Percentiles rank a stretch among this genome's conserved stretches.
These are phyloP conservation scores for Aspergillus hortae DNA, from an alignment of 2,329 filamentous ascomycete genomes.

Conservation along the genomic window DNA sequence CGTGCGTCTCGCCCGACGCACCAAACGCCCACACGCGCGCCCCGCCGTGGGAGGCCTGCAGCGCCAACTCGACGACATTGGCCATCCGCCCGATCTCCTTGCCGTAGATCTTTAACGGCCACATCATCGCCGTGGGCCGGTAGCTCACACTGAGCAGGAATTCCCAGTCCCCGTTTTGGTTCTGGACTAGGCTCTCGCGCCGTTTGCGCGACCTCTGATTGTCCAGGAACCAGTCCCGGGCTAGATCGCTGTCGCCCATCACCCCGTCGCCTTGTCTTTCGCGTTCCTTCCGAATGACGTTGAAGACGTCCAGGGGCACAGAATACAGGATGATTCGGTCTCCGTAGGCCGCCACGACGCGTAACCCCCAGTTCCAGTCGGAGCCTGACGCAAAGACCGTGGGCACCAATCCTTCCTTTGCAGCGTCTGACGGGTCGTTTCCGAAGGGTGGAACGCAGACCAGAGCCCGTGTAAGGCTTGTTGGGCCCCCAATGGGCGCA, in stretches of 20 bases:
- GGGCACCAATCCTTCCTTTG: conserved; percentile 36
- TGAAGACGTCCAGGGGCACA: conserved; percentile 56
- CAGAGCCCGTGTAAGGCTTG: conserved; percentile 57
- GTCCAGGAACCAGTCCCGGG: conserved; percentile 31
- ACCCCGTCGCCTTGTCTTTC: conserved; percentile 28
- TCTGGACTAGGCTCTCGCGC: conserved; percentile 29
- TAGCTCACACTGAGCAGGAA: conserved; percentile 35
- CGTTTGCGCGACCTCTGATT: conserved; percentile 23
- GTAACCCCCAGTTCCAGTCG: conserved; percentile 56
- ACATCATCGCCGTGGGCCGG: conserved; percentile 36
- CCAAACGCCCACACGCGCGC: conserved; percentile 54
- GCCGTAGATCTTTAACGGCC: conserved; percentile 51
- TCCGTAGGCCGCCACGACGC: conserved; percentile 56
- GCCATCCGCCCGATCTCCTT: conserved; percentile 46
- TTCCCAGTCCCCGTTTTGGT: conserved; percentile 40
- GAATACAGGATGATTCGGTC: conserved; percentile 57
- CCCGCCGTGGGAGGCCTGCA: conserved; percentile 41
- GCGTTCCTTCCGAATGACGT: conserved; percentile 33
- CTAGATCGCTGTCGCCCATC: conserved; percentile 33
- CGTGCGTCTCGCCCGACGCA: conserved; percentile 40
- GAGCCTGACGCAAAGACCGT: conserved; percentile 54
- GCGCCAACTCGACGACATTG: conserved; percentile 49
- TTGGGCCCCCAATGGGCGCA: conserved; percentile 55
- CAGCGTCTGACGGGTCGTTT: conserved; percentile 8
- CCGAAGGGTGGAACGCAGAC: conserved; percentile 47